A percentile compares a stretch with the other conserved stretches of the same genome.
phyloP scores from a whole-genome alignment of 305 asterid species.

The Nicotiana rustica region DNA sequence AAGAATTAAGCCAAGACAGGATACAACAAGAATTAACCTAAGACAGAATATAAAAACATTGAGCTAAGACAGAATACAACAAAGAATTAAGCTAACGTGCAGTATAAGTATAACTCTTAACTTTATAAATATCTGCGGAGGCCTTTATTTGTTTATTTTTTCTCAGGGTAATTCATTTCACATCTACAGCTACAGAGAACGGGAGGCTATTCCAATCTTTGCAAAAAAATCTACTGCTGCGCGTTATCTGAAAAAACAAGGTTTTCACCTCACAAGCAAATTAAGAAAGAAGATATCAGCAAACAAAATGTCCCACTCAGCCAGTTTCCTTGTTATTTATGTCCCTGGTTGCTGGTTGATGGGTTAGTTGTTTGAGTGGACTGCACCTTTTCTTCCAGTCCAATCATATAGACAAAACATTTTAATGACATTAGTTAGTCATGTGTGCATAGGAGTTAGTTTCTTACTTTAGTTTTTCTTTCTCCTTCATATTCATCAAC shows the following conservation, averaged over 20 bases:
- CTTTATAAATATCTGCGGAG: background rate
- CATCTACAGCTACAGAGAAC: background rate
- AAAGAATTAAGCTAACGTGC: conserved; percentile 37
- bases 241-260: background rate
- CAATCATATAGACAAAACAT: background rate
- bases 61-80: conserved; percentile 32
- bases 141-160: background rate
- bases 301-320: background rate
- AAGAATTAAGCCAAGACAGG: conserved; percentile 33
- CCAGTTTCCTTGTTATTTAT: background rate
- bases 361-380: background rate
- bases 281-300: background rate
- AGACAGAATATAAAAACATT: too few species aligned
- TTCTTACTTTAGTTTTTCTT: background rate
- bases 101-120: background rate
- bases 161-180: background rate
- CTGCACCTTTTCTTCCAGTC: background rate
- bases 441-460: background rate
- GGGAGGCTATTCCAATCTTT: background rate
- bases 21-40: too few species aligned
- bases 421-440: background rate
- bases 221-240: background rate
- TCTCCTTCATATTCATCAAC: conserved; percentile 10
- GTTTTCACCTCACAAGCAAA: conserved; percentile 3
- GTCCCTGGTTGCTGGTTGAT: conserved; percentile 8